phyloP scores from a whole-genome alignment of 805 yeast genomes.

The Candida takata region DNA sequence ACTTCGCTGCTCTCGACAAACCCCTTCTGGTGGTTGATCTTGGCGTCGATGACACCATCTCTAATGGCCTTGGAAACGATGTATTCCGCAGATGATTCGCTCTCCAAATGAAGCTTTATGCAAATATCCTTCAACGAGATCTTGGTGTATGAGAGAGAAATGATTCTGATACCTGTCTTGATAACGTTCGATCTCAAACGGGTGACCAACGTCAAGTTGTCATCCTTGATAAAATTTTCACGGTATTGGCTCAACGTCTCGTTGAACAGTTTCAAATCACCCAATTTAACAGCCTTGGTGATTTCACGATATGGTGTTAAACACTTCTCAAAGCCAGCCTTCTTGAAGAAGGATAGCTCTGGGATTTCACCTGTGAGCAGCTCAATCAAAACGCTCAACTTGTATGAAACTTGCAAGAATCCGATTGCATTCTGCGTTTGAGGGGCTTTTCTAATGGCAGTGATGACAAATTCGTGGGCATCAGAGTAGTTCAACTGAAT shows the following conservation, averaged over 20 bases:
- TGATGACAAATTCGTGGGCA: conserved; percentile 83
- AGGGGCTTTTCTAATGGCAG: conserved; percentile 96
- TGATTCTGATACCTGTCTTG: conserved; percentile 93
- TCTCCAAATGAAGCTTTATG: conserved; percentile 81
- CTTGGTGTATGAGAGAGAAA: conserved; percentile 82
- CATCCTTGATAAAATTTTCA: conserved; percentile 59
- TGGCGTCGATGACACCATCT: conserved; percentile 96
- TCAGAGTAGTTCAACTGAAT: conserved; percentile 88
- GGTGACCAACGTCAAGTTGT: conserved; percentile 74
- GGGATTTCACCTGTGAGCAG: conserved; percentile 96
- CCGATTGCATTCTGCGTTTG: conserved; percentile 81
- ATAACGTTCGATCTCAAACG: conserved; percentile 94
- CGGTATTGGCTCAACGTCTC: conserved; percentile 61
- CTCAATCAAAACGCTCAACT: conserved; percentile 82
- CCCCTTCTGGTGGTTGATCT: conserved; percentile 83
- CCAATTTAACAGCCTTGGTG: conserved; percentile 85
- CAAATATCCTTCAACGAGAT: conserved; percentile 93
- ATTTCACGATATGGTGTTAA: conserved; percentile 79
- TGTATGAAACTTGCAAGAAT: conserved; percentile 82
- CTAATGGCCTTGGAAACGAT: conserved; percentile 94
- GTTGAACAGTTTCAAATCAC: conserved; percentile 79
- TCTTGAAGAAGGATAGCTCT: conserved; percentile 73
- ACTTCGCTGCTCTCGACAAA: conserved; percentile 87
- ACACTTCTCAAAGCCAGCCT: conserved; percentile 49
- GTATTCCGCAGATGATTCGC: conserved; percentile 94